Base-by-base conservation (phyloP, 352 stramenopile species). In the Pythium volutum region DNA sequence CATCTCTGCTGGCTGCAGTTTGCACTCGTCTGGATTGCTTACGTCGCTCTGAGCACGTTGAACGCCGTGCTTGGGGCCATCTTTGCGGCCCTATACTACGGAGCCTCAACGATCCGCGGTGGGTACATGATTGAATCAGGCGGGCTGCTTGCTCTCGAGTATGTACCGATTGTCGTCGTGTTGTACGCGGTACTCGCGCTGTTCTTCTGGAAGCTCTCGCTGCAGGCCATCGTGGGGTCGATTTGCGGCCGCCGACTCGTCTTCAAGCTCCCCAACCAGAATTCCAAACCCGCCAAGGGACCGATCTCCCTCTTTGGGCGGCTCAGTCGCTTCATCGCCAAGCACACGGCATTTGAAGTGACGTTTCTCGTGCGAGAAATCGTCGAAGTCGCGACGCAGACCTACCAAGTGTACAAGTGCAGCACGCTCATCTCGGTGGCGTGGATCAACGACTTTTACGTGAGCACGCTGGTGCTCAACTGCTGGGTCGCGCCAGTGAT, bases 401-500 rank as follows among this genome's bases (percentile, higher is more conserved):
- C 56, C 15, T 70, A 62, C 31, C 56, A 70, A 34, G 63, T 53
- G 12, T 70, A 70, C 56, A 70, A 66, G 46, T 53, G 50, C 43
- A 70, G 56, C 38, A 41, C 20, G 10, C 39, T 66, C 9, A 56
- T 66, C 22, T 54, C 55, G 5, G 4, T 42, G 34, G 20, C 12
- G 15, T 66, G 43, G 55, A 70, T 66, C 49, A 70, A 70, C 52
- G 22, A 60, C 12, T 58, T 66, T 62, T 55, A 62, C 61, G 58
- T 67, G 14, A 31, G 7, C 12, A 43, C 25, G 29, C 23, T 71
- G 18, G 42, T 22, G 0, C 4, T 51, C 52, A 71, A 71, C 42
- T 71, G 64, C 58, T 71, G 64, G 64, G n/a, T 54, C 39, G 27
- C 64, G 14, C 64, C 64, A 16, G 1, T 67, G 9, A 64, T 71